Conservation (phyloP, 768 basidiomycete genomes). For the Russula olivacea region DNA sequence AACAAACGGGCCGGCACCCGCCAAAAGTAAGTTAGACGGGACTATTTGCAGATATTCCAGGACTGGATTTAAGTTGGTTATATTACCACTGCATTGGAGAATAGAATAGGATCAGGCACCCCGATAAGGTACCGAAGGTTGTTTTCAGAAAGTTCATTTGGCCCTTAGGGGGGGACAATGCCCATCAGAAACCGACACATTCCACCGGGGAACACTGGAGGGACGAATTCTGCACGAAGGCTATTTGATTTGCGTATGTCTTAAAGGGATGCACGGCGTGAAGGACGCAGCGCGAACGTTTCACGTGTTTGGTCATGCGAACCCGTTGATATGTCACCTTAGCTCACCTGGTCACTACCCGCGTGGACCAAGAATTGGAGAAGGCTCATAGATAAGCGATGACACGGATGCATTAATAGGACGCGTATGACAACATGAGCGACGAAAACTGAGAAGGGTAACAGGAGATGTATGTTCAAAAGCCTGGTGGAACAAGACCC, state of each 20-base stretch:
- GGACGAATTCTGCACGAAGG: neutral
- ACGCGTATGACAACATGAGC: slow-evolving; percentile 7
- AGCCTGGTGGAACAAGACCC: slow-evolving; percentile 25
- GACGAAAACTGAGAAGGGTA: neutral
- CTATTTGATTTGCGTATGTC: neutral
- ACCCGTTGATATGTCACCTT: neutral
- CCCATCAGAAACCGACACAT: too few relatives aligned
- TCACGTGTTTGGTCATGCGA: neutral
- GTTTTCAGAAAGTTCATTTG: too few relatives aligned
- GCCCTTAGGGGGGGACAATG: too few relatives aligned
- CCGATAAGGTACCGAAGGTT: too few relatives aligned
- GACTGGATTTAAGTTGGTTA: too few relatives aligned
- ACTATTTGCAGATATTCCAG: too few relatives aligned
- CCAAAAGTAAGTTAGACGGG: too few relatives aligned
- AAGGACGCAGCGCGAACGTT: neutral
- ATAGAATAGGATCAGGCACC: too few relatives aligned
- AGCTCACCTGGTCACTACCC: neutral
- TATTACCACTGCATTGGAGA: too few relatives aligned
- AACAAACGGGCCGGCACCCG: too few relatives aligned
- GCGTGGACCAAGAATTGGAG: neutral
- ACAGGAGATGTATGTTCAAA: slow-evolving; percentile 4
- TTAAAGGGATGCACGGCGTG: neutral
- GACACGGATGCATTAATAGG: slow-evolving; percentile 3
- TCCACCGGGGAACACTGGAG: neutral
- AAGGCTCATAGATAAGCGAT: neutral